Percentiles rank a stretch among this genome's conserved stretches.
These are phyloP conservation scores for Lasiosphaeris hirsuta DNA, from an alignment of 495 filamentous ascomycete species.

Conservation along the genomic window DNA sequence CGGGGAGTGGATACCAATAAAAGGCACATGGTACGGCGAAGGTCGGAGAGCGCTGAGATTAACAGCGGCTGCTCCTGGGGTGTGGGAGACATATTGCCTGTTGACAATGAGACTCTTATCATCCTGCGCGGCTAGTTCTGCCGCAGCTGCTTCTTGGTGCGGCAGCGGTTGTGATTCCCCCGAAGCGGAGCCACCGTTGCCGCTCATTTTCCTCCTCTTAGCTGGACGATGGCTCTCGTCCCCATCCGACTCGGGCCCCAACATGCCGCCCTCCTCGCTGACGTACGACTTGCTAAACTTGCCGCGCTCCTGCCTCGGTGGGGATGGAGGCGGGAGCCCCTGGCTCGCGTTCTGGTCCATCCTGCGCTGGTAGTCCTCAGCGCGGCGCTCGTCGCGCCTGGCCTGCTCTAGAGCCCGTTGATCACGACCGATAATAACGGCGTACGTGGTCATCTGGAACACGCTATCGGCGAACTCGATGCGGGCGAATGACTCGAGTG, in stretches of 20 bases:
- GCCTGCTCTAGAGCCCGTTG: conserved; percentile 44
- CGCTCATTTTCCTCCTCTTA: conserved; percentile 38
- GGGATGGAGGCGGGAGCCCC: conserved; percentile 40
- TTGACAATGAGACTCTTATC: conserved; percentile 34
- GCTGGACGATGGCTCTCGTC: conserved; percentile 37
- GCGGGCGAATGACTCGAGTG: conserved; percentile 48
- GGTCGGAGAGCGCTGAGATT: conserved; percentile 51
- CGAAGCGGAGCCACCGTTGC: conserved; percentile 18
- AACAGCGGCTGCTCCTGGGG: conserved; percentile 46
- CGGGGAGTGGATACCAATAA: conserved; percentile 78
- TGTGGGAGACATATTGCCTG: conserved; percentile 50
- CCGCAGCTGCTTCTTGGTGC: conserved; percentile 8
- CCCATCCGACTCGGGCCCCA: conserved; percentile 48
- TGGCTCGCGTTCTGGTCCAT: conserved; percentile 35
- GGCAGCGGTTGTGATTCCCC: conserved; percentile 13
- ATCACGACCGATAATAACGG: conserved; percentile 50
- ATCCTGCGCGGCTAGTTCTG: conserved; percentile 17
- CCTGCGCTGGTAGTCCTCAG: conserved; percentile 34
- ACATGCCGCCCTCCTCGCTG: conserved; percentile 51
- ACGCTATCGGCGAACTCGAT: conserved; percentile 51
- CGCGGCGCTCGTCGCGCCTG: conserved; percentile 39
- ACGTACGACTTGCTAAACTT: conserved; percentile 53
- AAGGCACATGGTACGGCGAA: conserved; percentile 62
- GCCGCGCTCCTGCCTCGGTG: conserved; percentile 34
- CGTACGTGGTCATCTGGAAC: conserved; percentile 52